Evolutionary conservation across 768 basidiomycete species (phyloP).

Genomic region (Mycena haematopus): DNA sequence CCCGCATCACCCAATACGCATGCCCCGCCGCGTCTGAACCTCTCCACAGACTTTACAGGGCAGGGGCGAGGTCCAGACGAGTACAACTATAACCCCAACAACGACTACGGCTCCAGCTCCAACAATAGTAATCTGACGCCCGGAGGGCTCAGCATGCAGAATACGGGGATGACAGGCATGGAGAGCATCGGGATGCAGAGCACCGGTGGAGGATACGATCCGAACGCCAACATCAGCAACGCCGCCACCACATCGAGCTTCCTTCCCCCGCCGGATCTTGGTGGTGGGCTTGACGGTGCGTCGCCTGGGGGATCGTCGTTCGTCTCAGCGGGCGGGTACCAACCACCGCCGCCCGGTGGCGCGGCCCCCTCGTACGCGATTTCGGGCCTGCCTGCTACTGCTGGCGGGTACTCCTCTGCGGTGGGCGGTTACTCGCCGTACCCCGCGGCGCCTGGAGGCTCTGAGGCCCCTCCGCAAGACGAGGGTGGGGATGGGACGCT

Average conservation of each 20-base stretch:
- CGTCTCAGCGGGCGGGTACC: neutral
- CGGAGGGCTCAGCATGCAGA: constrained; percentile 9
- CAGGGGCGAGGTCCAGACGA: neutral
- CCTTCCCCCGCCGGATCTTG: constrained; percentile 25
- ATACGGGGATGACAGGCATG: constrained; percentile 8
- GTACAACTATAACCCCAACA: neutral
- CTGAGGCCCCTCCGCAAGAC: neutral
- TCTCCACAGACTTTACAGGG: neutral
- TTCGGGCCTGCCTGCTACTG: too few species aligned
- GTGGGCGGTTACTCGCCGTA: constrained; percentile 6
- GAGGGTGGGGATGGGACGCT: constrained; percentile 36
- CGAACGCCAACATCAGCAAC: neutral
- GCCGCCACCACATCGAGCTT: constrained; percentile 7
- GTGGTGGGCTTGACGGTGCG: constrained; percentile 10
- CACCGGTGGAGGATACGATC: constrained; percentile 2
- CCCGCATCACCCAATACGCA: constrained; percentile 17
- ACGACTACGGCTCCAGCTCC: neutral
- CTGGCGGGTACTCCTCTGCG: neutral
- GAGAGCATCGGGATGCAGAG: constrained; percentile 14
- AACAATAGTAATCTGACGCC: too few species aligned
- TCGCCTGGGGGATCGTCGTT: constrained; percentile 1
- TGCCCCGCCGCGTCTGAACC: constrained; percentile 17
- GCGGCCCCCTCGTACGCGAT: neutral
- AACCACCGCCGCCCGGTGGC: neutral
- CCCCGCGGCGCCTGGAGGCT: neutral